phyloP scores from a whole-genome alignment of 306 rosid genomes.

The Echinosophora koreensis region DNA sequence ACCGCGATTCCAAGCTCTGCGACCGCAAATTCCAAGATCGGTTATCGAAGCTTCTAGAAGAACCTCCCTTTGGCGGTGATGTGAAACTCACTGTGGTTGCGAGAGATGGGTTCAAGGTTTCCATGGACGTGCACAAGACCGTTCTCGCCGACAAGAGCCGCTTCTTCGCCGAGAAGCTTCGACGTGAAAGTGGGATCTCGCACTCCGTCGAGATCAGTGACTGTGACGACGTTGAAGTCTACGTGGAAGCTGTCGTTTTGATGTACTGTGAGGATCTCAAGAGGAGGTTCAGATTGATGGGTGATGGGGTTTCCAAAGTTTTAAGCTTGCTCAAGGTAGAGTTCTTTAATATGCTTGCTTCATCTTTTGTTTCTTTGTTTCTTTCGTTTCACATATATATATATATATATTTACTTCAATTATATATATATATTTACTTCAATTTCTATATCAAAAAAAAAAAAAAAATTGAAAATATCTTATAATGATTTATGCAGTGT shows the following conservation, averaged over 20 bases:
- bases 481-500: neutral
- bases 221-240: conserved; percentile 84
- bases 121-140: conserved; percentile 81
- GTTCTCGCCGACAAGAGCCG: conserved; percentile 74
- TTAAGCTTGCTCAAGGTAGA: conserved; percentile 83
- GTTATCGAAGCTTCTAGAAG: conserved; percentile 60
- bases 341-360: neutral
- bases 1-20: conserved; percentile 52
- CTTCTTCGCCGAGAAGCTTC: conserved; percentile 82
- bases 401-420: too few relatives aligned
- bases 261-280: conserved; percentile 81
- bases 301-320: conserved; percentile 73
- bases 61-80: conserved; percentile 65
- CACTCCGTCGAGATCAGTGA: conserved; percentile 91
- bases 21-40: conserved; percentile 64
- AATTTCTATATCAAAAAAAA: neutral
- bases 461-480: too few relatives aligned
- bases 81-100: conserved; percentile 76
- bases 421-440: conserved; percentile 12
- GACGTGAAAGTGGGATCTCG: conserved; percentile 52
- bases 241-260: conserved; percentile 83
- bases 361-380: neutral
- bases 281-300: conserved; percentile 65
- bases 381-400: neutral
- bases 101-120: conserved; percentile 69